Conservation (phyloP, 2,329 filamentous ascomycete genomes). For the Orbilia oligospora region DNA sequence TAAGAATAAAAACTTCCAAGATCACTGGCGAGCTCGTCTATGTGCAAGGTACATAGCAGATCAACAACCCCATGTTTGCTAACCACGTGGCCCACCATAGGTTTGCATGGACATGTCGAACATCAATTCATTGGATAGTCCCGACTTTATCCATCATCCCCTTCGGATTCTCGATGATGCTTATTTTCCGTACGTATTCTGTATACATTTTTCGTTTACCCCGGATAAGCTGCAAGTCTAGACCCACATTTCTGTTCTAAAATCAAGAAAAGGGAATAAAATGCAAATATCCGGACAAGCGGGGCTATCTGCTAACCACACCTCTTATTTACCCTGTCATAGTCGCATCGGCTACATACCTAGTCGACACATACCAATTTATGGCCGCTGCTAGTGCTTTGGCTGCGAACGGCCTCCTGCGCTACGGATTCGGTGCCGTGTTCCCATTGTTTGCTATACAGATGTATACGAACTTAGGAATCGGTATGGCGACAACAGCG, state of each 20-base stretch:
- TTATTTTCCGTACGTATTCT: slow-evolving; percentile 71
- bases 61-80: slow-evolving; percentile 17
- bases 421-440: slow-evolving; percentile 72
- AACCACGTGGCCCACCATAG: slow-evolving; percentile 28
- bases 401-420: slow-evolving; percentile 73
- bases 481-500: slow-evolving; percentile 68
- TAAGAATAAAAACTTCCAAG: slow-evolving; percentile 24
- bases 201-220: slow-evolving; percentile 8
- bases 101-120: slow-evolving; percentile 73
- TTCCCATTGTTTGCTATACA: slow-evolving; percentile 76
- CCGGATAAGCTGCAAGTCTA: slow-evolving; percentile 7
- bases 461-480: slow-evolving; percentile 68
- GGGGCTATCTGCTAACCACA: slow-evolving; percentile 33
- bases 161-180: slow-evolving; percentile 75
- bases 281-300: slow-evolving; percentile 37
- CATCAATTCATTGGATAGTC: slow-evolving; percentile 70
- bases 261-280: slow-evolving; percentile 22
- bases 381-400: slow-evolving; percentile 73
- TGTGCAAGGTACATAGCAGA: not conserved
- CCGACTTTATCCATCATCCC: slow-evolving; percentile 71
- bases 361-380: slow-evolving; percentile 73
- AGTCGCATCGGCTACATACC: slow-evolving; percentile 68
- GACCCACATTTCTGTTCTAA: slow-evolving; percentile 40
- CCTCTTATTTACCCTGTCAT: slow-evolving; percentile 1
- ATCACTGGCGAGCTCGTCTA: slow-evolving; percentile 13